Base-by-base conservation (phyloP, 2,329 filamentous ascomycete species). In the Trichoderma aggressivum region DNA sequence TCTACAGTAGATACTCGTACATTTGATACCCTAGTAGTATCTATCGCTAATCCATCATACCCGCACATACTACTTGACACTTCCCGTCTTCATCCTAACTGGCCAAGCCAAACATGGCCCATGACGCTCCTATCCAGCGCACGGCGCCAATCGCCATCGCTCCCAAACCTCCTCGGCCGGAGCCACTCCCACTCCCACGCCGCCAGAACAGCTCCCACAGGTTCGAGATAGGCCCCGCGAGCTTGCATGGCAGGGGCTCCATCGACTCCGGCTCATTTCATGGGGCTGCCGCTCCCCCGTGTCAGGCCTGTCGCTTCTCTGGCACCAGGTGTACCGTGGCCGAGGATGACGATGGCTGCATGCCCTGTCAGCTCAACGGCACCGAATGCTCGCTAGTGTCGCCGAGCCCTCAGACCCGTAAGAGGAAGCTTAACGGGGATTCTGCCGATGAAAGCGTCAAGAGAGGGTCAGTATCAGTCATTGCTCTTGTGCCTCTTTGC, bases 311-410 rank as follows among this genome's bases (percentile, higher is more conserved):
- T 81, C 86, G 90, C 74, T 86, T 88, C 80, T 88, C 91, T 75
- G 92, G 92, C 80, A 89, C 89, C 77, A 91, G 91, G 81, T 96
- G 93, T 82, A 90, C 94, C 73, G 88, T 92, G 79, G 83, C 82
- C 75, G 91, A 94, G 78, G 92, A 95, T 79, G 91, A 91, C 74
- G 89, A 92, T 76, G 84, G 87, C 75, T 96, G 93, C 81, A 87
- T 93, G 73, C 86, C 93, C 74, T 97, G 93, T 81, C 91, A 93
- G 79, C 90, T 91, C 79, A 90, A 91, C 81, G 91, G 90, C 77
- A 88, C 92, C 78, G 90, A 93, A 75, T 96, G 93, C 81, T 94
- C 93, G 56, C 90, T 94, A 79, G 86, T 90, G 64, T 89, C 91
- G 75, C 36, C 68, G 21, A 93, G 91, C 80, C 92, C 92, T 28